Percentiles rank a stretch among this genome's conserved stretches.
phyloP scores from a whole-genome alignment of 2,329 filamentous ascomycete species.

The Neofusicoccum ribis region DNA sequence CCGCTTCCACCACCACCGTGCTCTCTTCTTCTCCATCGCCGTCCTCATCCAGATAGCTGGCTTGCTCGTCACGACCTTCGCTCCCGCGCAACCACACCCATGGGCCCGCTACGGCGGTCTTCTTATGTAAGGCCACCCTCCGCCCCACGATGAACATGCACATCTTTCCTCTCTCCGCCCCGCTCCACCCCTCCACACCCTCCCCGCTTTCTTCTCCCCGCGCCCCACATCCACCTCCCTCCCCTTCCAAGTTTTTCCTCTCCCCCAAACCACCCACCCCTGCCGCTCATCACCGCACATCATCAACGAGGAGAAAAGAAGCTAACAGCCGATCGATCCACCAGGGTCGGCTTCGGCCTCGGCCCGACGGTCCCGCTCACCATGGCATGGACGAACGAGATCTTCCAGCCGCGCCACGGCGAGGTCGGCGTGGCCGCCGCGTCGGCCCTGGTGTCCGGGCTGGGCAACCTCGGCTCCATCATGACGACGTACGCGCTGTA shows the following conservation, averaged over 20 bases:
- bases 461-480: conserved; percentile 84
- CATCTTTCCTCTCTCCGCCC: not conserved
- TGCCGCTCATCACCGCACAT: not conserved
- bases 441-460: conserved; percentile 78
- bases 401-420: conserved; percentile 85
- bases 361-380: conserved; percentile 89
- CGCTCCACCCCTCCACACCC: not conserved
- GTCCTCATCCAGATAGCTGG: conserved; percentile 79
- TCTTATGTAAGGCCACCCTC: conserved; percentile 41
- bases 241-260: not conserved
- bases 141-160: not conserved
- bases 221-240: not conserved
- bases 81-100: conserved; percentile 60
- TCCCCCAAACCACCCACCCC: not conserved
- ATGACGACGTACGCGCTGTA: conserved; percentile 88
- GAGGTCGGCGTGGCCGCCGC: conserved; percentile 89
- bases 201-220: not conserved
- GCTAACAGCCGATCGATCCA: not conserved
- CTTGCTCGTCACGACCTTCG: conserved; percentile 76
- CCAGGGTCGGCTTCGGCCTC: conserved; percentile 75
- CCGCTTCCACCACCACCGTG: conserved; percentile 77
- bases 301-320: not conserved
- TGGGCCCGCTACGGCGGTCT: conserved; percentile 88
- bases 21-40: conserved; percentile 77
- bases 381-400: conserved; percentile 90